Conservation (phyloP, 2,329 filamentous ascomycete genomes). For the Dothistroma septosporum region DNA sequence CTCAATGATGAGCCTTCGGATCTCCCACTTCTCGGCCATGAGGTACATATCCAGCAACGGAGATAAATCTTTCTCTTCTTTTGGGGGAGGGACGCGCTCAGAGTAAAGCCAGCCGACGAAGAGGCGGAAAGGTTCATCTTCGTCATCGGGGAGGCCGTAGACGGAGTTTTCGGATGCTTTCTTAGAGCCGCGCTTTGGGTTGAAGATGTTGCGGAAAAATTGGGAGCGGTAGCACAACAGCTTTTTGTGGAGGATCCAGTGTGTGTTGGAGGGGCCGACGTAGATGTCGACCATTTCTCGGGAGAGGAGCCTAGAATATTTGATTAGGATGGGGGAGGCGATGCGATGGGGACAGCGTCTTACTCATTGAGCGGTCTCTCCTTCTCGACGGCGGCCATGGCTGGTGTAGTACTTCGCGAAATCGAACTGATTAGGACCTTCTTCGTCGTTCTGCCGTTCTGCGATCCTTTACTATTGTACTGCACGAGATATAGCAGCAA, state of each 20-base stretch:
- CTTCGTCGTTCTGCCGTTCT: not conserved
- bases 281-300: constrained; percentile 54
- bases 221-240: constrained; percentile 53
- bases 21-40: constrained; percentile 52
- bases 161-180: constrained; percentile 30
- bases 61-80: constrained; percentile 49
- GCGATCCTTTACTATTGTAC: too few species aligned
- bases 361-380: constrained; percentile 45
- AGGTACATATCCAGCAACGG: constrained; percentile 53
- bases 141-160: constrained; percentile 51
- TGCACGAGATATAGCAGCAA: too few species aligned
- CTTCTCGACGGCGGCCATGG: constrained; percentile 22
- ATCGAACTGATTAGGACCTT: not conserved
- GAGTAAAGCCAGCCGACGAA: constrained; percentile 55
- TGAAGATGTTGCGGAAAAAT: constrained; percentile 53
- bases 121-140: constrained; percentile 49
- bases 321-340: constrained; percentile 1
- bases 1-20: constrained; percentile 45
- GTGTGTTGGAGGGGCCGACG: constrained; percentile 51
- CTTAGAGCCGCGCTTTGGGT: constrained; percentile 35
- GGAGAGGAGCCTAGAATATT: constrained; percentile 46
- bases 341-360: constrained; percentile 11
- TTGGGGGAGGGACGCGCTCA: constrained; percentile 44
- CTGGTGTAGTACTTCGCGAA: not conserved
- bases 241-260: constrained; percentile 55